Evolutionary conservation across 192 early-diverging fungal species (phyloP).

Genomic region (Coemansia sp.): DNA sequence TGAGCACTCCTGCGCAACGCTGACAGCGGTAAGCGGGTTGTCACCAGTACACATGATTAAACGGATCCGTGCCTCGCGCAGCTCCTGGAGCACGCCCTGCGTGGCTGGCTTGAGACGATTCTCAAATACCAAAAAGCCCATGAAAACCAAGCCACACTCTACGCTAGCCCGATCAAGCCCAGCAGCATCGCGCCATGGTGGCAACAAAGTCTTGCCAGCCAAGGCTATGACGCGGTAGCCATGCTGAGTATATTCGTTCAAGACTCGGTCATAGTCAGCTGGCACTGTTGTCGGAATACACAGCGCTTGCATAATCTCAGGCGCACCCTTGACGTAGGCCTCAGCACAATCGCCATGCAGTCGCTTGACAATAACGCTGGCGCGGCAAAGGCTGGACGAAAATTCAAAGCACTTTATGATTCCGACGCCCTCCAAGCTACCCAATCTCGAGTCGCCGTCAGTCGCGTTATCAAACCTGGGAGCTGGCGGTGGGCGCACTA

Average conservation of each 20-base stretch:
- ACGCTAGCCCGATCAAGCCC: conserved; percentile 64
- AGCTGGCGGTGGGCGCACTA: neutral
- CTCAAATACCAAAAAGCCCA: conserved; percentile 97
- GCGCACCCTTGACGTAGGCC: conserved; percentile 94
- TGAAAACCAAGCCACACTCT: conserved; percentile 76
- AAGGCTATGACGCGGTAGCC: conserved; percentile 95
- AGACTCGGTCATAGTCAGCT: conserved; percentile 64
- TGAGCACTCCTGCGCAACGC: conserved; percentile 87
- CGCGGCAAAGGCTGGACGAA: conserved; percentile 76
- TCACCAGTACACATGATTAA: conserved; percentile 98
- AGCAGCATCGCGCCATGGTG: conserved; percentile 49
- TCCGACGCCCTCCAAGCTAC: conserved; percentile 38
- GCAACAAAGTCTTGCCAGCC: conserved; percentile 65
- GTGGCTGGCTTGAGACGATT: conserved; percentile 93
- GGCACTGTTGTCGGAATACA: conserved; percentile 80
- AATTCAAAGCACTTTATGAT: conserved; percentile 87
- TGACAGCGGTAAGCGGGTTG: conserved; percentile 92
- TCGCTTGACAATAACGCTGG: conserved; percentile 79
- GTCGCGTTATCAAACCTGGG: neutral
- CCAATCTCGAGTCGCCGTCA: neutral
- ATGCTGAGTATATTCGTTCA: conserved; percentile 80
- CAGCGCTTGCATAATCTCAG: conserved; percentile 84
- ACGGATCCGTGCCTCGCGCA: conserved; percentile 78
- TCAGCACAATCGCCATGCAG: conserved; percentile 14
- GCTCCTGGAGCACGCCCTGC: conserved; percentile 63